Evolutionary conservation across 768 basidiomycete genomes (phyloP), one percentile per base, ranked within the genome.

Genomic region (Austroboletus festivus): DNA sequence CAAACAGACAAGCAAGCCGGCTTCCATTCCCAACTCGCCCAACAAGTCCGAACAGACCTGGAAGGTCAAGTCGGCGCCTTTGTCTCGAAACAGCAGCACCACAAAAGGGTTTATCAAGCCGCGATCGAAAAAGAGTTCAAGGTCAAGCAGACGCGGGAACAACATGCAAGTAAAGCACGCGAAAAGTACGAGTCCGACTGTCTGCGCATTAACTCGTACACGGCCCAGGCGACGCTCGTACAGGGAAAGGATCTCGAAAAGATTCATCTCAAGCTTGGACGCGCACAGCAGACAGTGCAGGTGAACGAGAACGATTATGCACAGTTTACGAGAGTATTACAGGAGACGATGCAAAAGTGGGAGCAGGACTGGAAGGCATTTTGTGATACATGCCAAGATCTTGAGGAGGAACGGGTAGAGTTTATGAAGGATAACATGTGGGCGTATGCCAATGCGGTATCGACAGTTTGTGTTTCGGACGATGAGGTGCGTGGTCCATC

Each of bases 371-470:
- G 96, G 96, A 94, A 90, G 68, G 73, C 73, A 3, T 98, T 96
- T 69, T 94, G 92, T 62, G 96, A 99, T 67, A 81, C 80, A 38
- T 91, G 91, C 53, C 96, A 99, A 68, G 96, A 99, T 71, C 70
- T 96, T 42, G 96, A 99, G 61, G 93, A 97, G 58, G 86, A 93
- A 50, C 80, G 96, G n/a, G 71, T 94, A 62, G 91, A 93, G 51
- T 91, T 95, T 64, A 84, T 88, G 73, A 97, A 95, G 70, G 91
- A 94, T 63, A 90, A 89, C 56, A 77, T 96, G 68, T 99, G 96
- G 95, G 81, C 83, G 7, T 97, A 91, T 65, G 93, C 96, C 0
- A 99, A 99, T 65, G 86, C 87, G 1, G 85, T 96, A n/a, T 96
- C 94, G 13, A 90, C 88, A 11, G 89, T 94, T 13, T 97, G 96